Evolutionary conservation across 345 rosid genomes (phyloP), one percentile per base, ranked within the genome.

Genomic region (Salix udensis): DNA sequence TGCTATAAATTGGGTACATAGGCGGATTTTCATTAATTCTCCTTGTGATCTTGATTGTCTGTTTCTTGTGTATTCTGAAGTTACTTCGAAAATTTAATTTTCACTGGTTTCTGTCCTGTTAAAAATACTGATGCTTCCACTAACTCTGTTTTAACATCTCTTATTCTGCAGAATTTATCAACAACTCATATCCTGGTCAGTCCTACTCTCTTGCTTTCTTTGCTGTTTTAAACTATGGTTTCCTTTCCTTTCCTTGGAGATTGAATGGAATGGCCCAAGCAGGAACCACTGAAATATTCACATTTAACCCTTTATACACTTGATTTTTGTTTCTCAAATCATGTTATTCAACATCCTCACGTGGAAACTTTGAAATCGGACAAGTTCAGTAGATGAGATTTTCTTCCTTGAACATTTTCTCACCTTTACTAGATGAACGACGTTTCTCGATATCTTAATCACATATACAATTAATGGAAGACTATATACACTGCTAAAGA

Each of bases 111-210:
- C 4, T 18, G 28, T 16, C 52, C 14, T 13, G 19, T 48, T 5
- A 4, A 61, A 24, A 39, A 42, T 24, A n/a, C 34, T 14, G 7
- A 10, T 53, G 26, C 13, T 76, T 68, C 16, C 19, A 12, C 60
- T 70, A 19, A 67, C 64, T 71, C n/a, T 39, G 61, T 37, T 73
- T 65, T 37, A 18, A 24, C 37, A 28, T 68, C 61, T 65, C 36
- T 66, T 15, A 53, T 79, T 79, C 66, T 74, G 80, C 85, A 84
- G 87, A 72, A 50, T 65, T 70, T 36, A 68, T 44, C 77, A 68
- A 68, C 76, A 74, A 72, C 73, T 74, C 85, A 21, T 77, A 70
- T 28, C 53, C 77, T 71, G 87, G 87, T 84, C 75, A 77, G 85
- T 71, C 67, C 48, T 36, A 4, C 28, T 12, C 11, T 55, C 62